Base-by-base conservation (phyloP, 2,329 filamentous ascomycete genomes). In the Venturia effusa region DNA sequence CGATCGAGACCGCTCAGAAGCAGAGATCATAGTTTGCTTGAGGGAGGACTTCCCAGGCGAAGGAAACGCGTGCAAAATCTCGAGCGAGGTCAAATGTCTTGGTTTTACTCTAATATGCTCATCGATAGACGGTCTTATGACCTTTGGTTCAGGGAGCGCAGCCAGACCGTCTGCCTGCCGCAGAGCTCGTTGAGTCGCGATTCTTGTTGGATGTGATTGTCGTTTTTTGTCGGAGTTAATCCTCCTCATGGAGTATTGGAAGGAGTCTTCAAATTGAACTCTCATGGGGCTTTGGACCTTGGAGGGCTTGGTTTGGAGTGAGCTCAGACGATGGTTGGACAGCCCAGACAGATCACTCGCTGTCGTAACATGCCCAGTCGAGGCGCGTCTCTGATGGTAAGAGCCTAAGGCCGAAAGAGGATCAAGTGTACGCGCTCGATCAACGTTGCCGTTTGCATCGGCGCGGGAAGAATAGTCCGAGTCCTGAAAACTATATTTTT, bases 401-500 rank as follows among this genome's bases (percentile, higher is more conserved):
- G 59, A 39, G 41, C 59, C 59, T 22, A 45, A 43, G 34, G 22
- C 5, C 4, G 51, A 19, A 32, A 27, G 27, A 60, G 59, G 34
- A n/a, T 40, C 59, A n/a, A 43, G 34, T 41, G 15, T 19, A 17
- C n/a, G 22, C 41, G 41, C 32, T 19, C 34, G 32, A 61, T 27
- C 6, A 27, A 11, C n/a, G 34, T 19, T 34, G 22, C 13, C 27
- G 22, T 51, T 4, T 27, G 51, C 51, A 37, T 32, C 48, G 22
- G 34, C 45, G 22, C 55, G 37, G 15, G 60, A 54, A n/a, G 55
- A 51, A 17, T 8, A 24, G 27, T 54, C n/a, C 40, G 4, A 24
- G 27, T 54, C n/a, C 40, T 73, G 70, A 22, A 67, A 41, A 40
- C 37, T 71, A 73, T 22, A 72, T 72, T 37, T 68, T 64, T 64